phyloP scores from a whole-genome alignment of 176 grass and related monocot species.

The Aegilops tauschii region DNA sequence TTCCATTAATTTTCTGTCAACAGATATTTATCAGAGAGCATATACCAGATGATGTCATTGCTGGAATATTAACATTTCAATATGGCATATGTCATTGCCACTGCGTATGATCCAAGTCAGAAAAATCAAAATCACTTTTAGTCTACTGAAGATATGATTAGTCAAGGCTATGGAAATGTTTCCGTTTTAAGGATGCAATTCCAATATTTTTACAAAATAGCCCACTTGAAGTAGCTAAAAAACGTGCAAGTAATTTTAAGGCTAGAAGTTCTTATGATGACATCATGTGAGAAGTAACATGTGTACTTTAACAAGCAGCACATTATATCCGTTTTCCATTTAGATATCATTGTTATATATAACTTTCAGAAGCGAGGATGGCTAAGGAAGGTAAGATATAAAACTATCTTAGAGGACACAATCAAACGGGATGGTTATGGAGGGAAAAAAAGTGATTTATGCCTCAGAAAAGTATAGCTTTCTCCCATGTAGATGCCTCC shows the following conservation, averaged over 20 bases:
- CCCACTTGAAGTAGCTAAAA: conserved; percentile 8
- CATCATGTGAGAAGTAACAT: neutral
- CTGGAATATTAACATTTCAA: conserved; percentile 9
- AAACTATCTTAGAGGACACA: neutral
- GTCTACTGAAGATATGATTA: neutral
- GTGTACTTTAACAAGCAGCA: neutral
- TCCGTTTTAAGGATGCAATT: neutral
- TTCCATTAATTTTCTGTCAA: conserved; percentile 61
- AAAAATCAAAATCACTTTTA: neutral
- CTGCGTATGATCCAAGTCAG: neutral
- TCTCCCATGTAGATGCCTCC: neutral
- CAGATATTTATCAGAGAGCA: conserved; percentile 34
- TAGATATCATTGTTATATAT: neutral
- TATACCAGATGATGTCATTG: conserved; percentile 23
- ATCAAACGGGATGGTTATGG: neutral
- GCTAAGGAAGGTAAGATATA: conserved; percentile 7
- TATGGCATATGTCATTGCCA: conserved; percentile 16
- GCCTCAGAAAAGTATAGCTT: neutral
- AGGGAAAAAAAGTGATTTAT: neutral
- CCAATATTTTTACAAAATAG: neutral
- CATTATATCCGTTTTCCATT: neutral
- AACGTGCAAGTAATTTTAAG: neutral
- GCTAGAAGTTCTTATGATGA: neutral
- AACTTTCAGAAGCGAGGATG: neutral
- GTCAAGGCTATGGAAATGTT: neutral